phyloP scores from a whole-genome alignment of 495 filamentous ascomycete species.

The Beverwykella pulmonaria region DNA sequence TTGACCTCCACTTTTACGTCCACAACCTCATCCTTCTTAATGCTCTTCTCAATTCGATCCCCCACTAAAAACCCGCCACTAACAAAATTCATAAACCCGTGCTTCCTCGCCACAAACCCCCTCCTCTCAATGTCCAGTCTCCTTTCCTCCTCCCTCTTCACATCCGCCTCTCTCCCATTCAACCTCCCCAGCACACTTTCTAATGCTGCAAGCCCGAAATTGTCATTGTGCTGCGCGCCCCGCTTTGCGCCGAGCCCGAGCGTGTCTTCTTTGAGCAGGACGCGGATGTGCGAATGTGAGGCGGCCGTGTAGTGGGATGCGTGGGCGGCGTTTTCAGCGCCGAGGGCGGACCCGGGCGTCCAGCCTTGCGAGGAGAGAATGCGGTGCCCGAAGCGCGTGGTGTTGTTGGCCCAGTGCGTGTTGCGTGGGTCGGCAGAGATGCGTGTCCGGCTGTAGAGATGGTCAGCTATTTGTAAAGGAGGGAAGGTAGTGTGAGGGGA shows the following conservation, averaged over 20 bases:
- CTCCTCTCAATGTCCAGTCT: conserved; percentile 41
- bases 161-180: conserved; percentile 78
- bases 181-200: conserved; percentile 81
- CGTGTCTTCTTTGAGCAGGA: conserved; percentile 83
- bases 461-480: conserved; percentile 25
- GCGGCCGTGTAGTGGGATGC: conserved; percentile 72
- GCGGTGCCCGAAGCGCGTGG: conserved; percentile 78
- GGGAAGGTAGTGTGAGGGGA: neutral
- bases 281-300: conserved; percentile 75
- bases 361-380: conserved; percentile 87
- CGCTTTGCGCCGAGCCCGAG: conserved; percentile 81
- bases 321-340: conserved; percentile 71
- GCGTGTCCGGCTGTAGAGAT: conserved; percentile 67
- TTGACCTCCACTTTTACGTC: conserved; percentile 37
- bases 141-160: conserved; percentile 63
- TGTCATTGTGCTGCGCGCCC: conserved; percentile 65
- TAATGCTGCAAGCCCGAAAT: conserved; percentile 79
- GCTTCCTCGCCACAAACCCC: conserved; percentile 68
- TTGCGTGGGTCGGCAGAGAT: conserved; percentile 91
- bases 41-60: conserved; percentile 54
- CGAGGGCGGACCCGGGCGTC: conserved; percentile 80
- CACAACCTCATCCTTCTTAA: conserved; percentile 2
- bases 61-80: conserved; percentile 76
- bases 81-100: conserved; percentile 77
- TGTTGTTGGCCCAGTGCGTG: conserved; percentile 83